phyloP scores from a whole-genome alignment of 2,329 filamentous ascomycete genomes.

The Fusarium sp. region DNA sequence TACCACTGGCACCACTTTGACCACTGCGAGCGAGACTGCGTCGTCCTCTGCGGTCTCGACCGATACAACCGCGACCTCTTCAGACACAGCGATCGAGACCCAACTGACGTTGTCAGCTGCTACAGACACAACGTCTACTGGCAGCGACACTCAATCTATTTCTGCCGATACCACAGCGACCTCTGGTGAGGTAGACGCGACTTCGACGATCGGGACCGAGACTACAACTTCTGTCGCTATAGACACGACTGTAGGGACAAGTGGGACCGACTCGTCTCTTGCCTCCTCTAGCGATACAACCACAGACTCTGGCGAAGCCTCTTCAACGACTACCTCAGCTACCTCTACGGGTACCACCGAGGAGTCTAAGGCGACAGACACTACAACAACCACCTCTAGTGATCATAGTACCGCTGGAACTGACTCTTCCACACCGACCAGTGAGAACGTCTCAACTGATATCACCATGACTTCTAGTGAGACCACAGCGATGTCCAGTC shows the following conservation, averaged over 20 bases:
- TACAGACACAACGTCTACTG: too few species aligned
- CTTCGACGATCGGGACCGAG: background rate
- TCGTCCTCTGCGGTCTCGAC: background rate
- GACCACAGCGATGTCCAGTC: background rate
- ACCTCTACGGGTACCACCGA: background rate
- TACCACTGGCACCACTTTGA: accelerated
- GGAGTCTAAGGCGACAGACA: background rate
- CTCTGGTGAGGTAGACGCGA: background rate
- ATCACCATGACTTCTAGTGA: background rate
- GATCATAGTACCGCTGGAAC: background rate
- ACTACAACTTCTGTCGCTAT: background rate
- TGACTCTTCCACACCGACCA: background rate
- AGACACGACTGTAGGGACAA: background rate
- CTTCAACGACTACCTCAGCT: background rate
- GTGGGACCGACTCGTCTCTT: background rate
- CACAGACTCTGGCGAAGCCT: too few species aligned
- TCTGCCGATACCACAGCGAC: background rate
- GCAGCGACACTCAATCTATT: background rate
- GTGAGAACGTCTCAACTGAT: background rate
- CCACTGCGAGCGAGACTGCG: background rate
- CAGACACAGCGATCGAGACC: too few species aligned
- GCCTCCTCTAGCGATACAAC: background rate
- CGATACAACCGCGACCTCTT: background rate
- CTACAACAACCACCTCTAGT: background rate
- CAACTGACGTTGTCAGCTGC: background rate